These are phyloP conservation scores for Candolleomyces aberdarensis DNA, from an alignment of 768 basidiomycete species.

Conservation along the genomic window DNA sequence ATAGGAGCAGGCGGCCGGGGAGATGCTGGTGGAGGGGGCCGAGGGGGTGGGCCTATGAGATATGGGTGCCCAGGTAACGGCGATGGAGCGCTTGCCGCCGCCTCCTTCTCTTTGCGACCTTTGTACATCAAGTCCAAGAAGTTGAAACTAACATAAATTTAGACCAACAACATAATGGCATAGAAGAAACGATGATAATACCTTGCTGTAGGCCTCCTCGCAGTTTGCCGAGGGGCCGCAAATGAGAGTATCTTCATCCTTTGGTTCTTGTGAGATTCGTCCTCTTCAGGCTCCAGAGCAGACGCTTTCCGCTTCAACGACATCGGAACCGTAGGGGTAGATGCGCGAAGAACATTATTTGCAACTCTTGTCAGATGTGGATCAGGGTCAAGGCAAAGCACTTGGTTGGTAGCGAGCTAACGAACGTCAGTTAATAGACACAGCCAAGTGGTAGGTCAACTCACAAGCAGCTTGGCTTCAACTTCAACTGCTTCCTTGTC, in stretches of 20 bases:
- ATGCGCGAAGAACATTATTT: conserved; percentile 70
- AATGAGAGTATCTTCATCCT: conserved; percentile 74
- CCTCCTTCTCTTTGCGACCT: conserved; percentile 26
- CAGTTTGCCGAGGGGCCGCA: conserved; percentile 61
- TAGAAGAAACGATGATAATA: conserved; percentile 23
- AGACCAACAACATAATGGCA: not conserved
- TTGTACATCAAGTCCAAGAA: conserved; percentile 49
- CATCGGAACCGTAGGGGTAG: conserved; percentile 67
- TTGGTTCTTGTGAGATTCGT: conserved; percentile 71
- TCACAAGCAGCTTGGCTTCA: conserved; percentile 71
- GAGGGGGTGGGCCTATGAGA: conserved; percentile 18
- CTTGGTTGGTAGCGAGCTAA: conserved; percentile 71
- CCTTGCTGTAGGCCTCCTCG: conserved; percentile 46
- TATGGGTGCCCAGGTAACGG: conserved; percentile 14
- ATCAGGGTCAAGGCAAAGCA: conserved; percentile 79
- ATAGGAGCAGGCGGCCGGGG: conserved; percentile 20
- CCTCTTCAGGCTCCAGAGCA: conserved; percentile 68
- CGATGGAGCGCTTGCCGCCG: conserved; percentile 22
- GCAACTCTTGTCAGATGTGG: conserved; percentile 72
- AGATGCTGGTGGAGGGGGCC: conserved; percentile 16
- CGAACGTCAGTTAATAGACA: conserved; percentile 1
- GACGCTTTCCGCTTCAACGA: conserved; percentile 78
- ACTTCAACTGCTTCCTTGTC: conserved; percentile 71
- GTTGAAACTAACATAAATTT: conserved; percentile 41
- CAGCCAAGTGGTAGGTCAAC: conserved; percentile 21